These are phyloP conservation scores for Dryas drummondii DNA, from an alignment of 306 rosid species.

Conservation along the genomic window DNA sequence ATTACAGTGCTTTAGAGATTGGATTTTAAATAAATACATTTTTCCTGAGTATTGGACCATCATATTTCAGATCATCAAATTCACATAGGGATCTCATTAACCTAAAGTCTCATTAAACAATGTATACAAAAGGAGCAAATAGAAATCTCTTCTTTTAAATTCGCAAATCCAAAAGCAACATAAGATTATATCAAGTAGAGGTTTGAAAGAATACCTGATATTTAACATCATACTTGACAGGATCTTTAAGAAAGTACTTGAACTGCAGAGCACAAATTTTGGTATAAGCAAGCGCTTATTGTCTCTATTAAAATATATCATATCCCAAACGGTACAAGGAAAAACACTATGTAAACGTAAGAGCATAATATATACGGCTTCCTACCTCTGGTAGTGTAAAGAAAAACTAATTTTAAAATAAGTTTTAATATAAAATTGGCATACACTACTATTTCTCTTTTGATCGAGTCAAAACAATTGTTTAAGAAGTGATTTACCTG, in stretches of 20 bases:
- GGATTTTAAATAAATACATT: no score
- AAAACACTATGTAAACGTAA: neutral
- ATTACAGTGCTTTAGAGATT: no score
- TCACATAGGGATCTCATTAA: no score
- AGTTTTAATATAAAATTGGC: neutral
- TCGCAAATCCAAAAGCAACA: neutral
- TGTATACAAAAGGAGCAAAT: neutral
- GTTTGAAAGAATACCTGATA: slow-evolving; percentile 43
- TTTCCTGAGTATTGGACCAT: no score
- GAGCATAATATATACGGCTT: neutral
- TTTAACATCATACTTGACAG: slow-evolving; percentile 61
- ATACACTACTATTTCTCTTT: neutral
- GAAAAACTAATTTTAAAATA: neutral
- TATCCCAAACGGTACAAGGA: no score
- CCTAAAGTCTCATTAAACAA: no score
- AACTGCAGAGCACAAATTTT: slow-evolving; percentile 34
- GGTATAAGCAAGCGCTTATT: neutral
- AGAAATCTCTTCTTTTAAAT: neutral
- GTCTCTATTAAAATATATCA: no score
- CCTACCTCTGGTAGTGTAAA: no score
- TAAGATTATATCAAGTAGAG: neutral
- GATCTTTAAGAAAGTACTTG: slow-evolving; percentile 62
- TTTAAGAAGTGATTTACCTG: slow-evolving; percentile 56
- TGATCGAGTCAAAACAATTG: neutral
- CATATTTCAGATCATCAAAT: no score